phyloP scores from a whole-genome alignment of 2,329 filamentous ascomycete species.

The Aspergillus tubingensis region DNA sequence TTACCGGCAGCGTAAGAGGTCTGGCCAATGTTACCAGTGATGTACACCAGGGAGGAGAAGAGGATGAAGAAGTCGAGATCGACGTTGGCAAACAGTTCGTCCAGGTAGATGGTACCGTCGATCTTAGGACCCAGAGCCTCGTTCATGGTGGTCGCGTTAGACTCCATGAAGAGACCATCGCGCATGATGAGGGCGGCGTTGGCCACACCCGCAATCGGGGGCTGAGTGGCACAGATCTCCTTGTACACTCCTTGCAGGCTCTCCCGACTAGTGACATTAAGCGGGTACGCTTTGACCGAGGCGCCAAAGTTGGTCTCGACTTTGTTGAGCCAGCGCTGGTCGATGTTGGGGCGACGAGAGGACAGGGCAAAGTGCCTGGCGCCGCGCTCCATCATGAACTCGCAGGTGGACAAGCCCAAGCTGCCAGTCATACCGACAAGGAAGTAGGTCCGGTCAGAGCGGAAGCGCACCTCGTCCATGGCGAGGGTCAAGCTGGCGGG shows the following conservation, averaged over 20 bases:
- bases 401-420: slow-evolving; percentile 26
- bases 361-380: slow-evolving; percentile 31
- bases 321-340: slow-evolving; percentile 23
- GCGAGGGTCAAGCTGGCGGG: too few relatives aligned
- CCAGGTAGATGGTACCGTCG: slow-evolving; percentile 18
- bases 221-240: slow-evolving; percentile 6
- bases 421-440: neutral
- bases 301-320: slow-evolving; percentile 13
- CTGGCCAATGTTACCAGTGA: slow-evolving; percentile 44
- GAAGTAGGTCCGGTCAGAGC: neutral
- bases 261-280: slow-evolving; percentile 7
- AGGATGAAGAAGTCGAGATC: slow-evolving; percentile 39
- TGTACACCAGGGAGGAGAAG: slow-evolving; percentile 41
- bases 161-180: slow-evolving; percentile 20
- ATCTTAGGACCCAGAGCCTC: slow-evolving; percentile 23
- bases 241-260: neutral
- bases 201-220: slow-evolving; percentile 28
- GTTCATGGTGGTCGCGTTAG: slow-evolving; percentile 11
- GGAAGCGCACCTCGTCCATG: neutral
- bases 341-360: slow-evolving; percentile 33
- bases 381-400: slow-evolving; percentile 34
- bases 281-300: slow-evolving; percentile 20
- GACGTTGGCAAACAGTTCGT: slow-evolving; percentile 24
- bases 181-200: slow-evolving; percentile 28
- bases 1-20: slow-evolving; percentile 43